These are phyloP conservation scores for Hyparrhenia diplandra DNA, from an alignment of 176 grass and related monocot genomes.

Conservation along the genomic window DNA sequence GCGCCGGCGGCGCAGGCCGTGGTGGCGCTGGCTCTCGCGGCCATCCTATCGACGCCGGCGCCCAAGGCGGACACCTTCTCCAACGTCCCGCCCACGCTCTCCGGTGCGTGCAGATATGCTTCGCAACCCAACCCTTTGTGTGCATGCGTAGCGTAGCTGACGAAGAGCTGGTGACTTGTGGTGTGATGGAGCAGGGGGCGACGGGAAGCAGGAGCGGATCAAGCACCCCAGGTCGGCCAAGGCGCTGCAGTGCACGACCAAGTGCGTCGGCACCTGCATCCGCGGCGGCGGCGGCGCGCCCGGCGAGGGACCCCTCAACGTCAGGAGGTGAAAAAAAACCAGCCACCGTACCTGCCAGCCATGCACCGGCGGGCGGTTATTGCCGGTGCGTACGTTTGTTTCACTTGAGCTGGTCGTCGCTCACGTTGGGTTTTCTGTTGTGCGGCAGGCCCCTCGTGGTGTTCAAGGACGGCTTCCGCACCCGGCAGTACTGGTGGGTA, in stretches of 20 bases:
- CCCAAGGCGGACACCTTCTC: conserved; percentile 33
- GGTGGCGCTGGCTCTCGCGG: conserved; percentile 34
- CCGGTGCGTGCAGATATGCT: conserved; percentile 14
- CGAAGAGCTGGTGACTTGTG: too few species aligned
- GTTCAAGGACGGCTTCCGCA: conserved; percentile 61
- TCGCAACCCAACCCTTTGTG: not conserved
- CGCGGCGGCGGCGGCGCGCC: conserved; percentile 54
- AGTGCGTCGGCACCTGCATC: conserved; percentile 79
- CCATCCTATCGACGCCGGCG: conserved; percentile 39
- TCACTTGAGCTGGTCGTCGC: not conserved
- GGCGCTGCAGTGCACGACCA: conserved; percentile 58
- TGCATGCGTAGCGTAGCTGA: not conserved
- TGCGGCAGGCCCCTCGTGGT: conserved; percentile 37
- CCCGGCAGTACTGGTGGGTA: conserved; percentile 47
- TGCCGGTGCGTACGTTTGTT: not conserved
- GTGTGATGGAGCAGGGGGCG: conserved; percentile 24
- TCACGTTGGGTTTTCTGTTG: not conserved
- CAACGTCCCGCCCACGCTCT: conserved; percentile 53
- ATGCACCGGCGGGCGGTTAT: not conserved
- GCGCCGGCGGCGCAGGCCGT: not conserved
- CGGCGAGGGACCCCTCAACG: conserved; percentile 54
- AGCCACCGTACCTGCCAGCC: not conserved
- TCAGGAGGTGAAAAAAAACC: not conserved
- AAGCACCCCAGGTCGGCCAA: conserved; percentile 58
- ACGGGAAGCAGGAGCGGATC: conserved; percentile 45